These are phyloP conservation scores for Monosporascus sp. DNA, from an alignment of 2,329 filamentous ascomycete genomes.

Conservation along the genomic window DNA sequence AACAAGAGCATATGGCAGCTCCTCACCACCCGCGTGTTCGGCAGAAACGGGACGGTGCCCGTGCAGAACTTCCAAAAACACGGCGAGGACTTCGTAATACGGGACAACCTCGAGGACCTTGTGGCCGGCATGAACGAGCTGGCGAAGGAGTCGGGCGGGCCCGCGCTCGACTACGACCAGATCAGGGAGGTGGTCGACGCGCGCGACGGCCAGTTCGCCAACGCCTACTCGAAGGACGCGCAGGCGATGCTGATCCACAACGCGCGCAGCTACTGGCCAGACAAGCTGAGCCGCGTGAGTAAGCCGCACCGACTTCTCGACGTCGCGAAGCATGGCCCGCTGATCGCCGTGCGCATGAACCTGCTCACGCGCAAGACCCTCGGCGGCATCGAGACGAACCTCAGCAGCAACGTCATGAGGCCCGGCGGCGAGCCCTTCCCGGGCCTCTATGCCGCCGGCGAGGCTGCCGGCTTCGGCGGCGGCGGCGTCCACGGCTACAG, in stretches of 20 bases:
- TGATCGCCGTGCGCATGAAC: slow-evolving; percentile 57
- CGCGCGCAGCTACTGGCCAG: slow-evolving; percentile 49
- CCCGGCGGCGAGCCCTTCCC: slow-evolving; percentile 43
- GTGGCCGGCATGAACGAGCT: slow-evolving; percentile 55
- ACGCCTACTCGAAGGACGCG: slow-evolving; percentile 53
- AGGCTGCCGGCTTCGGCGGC: slow-evolving; percentile 56
- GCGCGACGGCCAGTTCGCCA: slow-evolving; percentile 51
- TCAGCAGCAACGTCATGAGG: slow-evolving; percentile 50
- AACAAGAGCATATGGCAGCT: slow-evolving; percentile 50
- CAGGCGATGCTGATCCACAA: slow-evolving; percentile 58
- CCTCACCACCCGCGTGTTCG: slow-evolving; percentile 43
- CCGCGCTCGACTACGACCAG: slow-evolving; percentile 37
- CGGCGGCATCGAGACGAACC: slow-evolving; percentile 54
- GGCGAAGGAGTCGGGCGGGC: slow-evolving; percentile 38
- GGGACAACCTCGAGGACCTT: slow-evolving; percentile 49
- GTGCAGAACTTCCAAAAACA: slow-evolving; percentile 56
- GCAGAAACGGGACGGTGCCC: slow-evolving; percentile 44
- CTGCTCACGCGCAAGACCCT: slow-evolving; percentile 56
- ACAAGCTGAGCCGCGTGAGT: slow-evolving; percentile 45
- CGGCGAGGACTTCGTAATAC: slow-evolving; percentile 54
- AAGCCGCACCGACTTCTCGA: slow-evolving; percentile 50
- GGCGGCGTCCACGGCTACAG: slow-evolving; percentile 59
- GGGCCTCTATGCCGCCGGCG: slow-evolving; percentile 54
- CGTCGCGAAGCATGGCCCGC: slow-evolving; percentile 43
- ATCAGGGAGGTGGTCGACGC: slow-evolving; percentile 44